phyloP scores from a whole-genome alignment of 805 yeast species.

The Candida nemodendra region DNA sequence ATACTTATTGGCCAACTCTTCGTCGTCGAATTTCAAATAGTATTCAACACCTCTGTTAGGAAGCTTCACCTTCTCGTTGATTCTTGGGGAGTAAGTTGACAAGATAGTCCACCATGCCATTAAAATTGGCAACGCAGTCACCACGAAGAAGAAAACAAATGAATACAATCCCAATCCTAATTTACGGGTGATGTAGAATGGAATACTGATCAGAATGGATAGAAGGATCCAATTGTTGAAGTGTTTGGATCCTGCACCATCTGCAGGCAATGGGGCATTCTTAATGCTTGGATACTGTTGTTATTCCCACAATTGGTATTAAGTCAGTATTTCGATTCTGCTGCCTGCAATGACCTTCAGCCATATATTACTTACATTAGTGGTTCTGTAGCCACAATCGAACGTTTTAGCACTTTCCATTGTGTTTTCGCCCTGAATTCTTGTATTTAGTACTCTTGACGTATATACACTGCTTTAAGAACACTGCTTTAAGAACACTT shows the following conservation, averaged over 20 bases:
- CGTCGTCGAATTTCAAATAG: constrained; percentile 80
- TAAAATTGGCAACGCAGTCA: constrained; percentile 66
- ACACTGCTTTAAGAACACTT: no score
- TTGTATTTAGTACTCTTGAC: no score
- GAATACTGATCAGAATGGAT: constrained; percentile 52
- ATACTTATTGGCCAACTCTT: constrained; percentile 64
- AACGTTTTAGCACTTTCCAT: no score
- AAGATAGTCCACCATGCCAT: constrained; percentile 80
- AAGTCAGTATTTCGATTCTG: no score
- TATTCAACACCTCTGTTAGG: constrained; percentile 78
- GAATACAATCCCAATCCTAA: constrained; percentile 70
- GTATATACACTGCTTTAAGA: no score
- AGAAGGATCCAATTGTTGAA: constrained; percentile 62
- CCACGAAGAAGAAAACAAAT: constrained; percentile 55
- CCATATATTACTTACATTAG: constrained; percentile 36
- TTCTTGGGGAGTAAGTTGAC: constrained; percentile 76
- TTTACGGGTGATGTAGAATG: constrained; percentile 60
- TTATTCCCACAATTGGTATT: no score
- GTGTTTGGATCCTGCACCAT: constrained; percentile 81
- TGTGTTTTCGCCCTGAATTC: no score
- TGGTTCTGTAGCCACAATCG: constrained; percentile 52
- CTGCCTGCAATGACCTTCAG: no score
- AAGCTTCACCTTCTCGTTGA: constrained; percentile 70
- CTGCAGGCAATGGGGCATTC: constrained; percentile 88
- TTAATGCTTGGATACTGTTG: constrained; percentile 65